Base-by-base conservation (phyloP, 2,329 filamentous ascomycete species). In the Fusarium robinianum region DNA sequence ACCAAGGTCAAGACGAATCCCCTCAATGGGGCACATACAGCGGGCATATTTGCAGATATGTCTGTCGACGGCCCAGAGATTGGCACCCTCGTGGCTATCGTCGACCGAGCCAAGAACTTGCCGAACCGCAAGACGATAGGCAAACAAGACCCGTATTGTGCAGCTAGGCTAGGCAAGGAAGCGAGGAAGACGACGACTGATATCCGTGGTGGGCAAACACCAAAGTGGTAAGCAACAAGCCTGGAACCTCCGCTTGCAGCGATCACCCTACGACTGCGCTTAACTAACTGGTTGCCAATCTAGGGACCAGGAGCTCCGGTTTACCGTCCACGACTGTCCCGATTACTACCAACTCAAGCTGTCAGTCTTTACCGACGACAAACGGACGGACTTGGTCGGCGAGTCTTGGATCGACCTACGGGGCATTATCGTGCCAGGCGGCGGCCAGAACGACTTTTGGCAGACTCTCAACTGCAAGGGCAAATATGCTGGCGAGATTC, bases 91-190 rank as follows among this genome's bases (percentile, higher is more conserved):
- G 90, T 99, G 32, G 80, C 90, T 44, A 85, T 99, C 61, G 83
- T 97, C 63, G 94, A 99, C 72, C 82, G 91, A 58, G 94, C 91
- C 38, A 97, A 96, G 80, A 99, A 99, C 67, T 74, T 99, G 58
- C 94, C 94, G 36, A 99, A 99, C 72, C 77, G 90, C 59, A 95
- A 95, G 75, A 94, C 90, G 5, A 96, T 99, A 76, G 94, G 94
- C 42, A 99, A 99, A 72, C 94, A 99, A 73, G 91, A 97, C 66
- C 92, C 94, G 0, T 99, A 97, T 70, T 96, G 91, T 70, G 94
- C 94, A 24, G 91, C 90, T 21, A 80, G 94, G 40, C 73, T 99
- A 31, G 94, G 92, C 22, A 99, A 99, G 69, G 91, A 97, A 71
- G 94, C 94, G 33, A 95, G 95, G 75, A 96, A 96, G 78, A 99